Evolutionary conservation across 2,329 filamentous ascomycete genomes (phyloP).

Genomic region (Fusarium devonianum): DNA sequence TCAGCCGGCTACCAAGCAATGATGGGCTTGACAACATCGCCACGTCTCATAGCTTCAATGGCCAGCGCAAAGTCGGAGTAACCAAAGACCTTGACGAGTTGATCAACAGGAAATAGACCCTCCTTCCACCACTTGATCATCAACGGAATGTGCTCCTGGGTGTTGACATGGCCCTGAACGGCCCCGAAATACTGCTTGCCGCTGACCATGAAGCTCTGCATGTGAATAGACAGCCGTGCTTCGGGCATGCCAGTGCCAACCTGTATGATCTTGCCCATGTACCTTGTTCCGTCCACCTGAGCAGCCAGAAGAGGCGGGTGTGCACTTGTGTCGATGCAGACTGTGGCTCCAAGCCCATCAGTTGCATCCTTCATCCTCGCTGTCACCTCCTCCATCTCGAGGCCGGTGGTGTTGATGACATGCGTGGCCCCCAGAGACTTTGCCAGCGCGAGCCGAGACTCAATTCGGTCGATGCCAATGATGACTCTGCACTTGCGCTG

Average conservation of each 20-base stretch:
- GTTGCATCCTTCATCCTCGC: slow-evolving; percentile 47
- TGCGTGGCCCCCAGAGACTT: slow-evolving; percentile 46
- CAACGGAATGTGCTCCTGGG: slow-evolving; percentile 51
- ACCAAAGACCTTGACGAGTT: slow-evolving; percentile 45
- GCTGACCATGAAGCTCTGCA: slow-evolving; percentile 54
- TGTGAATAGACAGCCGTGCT: slow-evolving; percentile 50
- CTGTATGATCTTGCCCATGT: slow-evolving; percentile 57
- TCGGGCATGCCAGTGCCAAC: slow-evolving; percentile 57
- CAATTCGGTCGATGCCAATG: slow-evolving; percentile 43
- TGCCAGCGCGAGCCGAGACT: slow-evolving; percentile 40
- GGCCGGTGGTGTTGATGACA: slow-evolving; percentile 34
- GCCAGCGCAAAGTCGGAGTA: slow-evolving; percentile 41
- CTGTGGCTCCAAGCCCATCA: slow-evolving; percentile 54
- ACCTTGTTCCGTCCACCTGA: slow-evolving; percentile 51
- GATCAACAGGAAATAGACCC: slow-evolving; percentile 46
- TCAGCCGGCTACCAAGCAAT: slow-evolving; percentile 47
- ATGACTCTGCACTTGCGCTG: slow-evolving; percentile 38
- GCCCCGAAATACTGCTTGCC: slow-evolving; percentile 59
- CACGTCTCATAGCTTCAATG: slow-evolving; percentile 42
- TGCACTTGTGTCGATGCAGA: slow-evolving; percentile 60
- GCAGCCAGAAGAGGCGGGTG: slow-evolving; percentile 50
- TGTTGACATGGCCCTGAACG: slow-evolving; percentile 42
- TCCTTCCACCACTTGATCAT: slow-evolving; percentile 46
- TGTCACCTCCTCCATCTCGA: slow-evolving; percentile 37
- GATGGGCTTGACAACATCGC: slow-evolving; percentile 46